Evolutionary conservation across 2,329 filamentous ascomycete species (phyloP), one percentile per base, ranked within the genome.

Genomic region (Scedosporium dehoogii): DNA sequence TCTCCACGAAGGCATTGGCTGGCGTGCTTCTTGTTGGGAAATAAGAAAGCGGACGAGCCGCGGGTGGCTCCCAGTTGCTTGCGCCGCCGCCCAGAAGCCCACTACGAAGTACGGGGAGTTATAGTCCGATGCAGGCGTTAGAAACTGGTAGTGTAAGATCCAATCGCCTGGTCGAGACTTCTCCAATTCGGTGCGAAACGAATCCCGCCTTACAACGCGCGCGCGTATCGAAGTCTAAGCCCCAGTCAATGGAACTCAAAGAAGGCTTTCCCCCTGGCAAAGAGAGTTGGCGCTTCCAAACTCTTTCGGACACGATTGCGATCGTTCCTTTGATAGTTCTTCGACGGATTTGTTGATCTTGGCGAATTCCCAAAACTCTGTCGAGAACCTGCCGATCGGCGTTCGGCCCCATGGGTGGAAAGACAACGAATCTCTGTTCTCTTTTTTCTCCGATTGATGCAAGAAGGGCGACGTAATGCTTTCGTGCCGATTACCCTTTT

Each of bases 401-500:
- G 33, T 38, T 38, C 33, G 33, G 33, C 33, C 33, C 33, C 33
- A 38, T 38, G 33, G 33, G 10, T 38, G 33, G 33, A 38, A 38
- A 38, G 33, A 51, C 46, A 51, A 23, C 23, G 46, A 23, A 51
- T 9, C 46, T 51, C n/a, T 18, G n/a, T n/a, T n/a, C n/a, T n/a
- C n/a, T n/a, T 51, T 12, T 21, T 10, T 12, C 46, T 51, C 33
- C 33, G 33, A 55, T 55, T 41, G 56, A 41, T 23, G 27, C 56
- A 41, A 60, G 42, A 25, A 60, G 38, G 44, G 42, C 59, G 16
- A 60, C 59, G 59, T 60, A 60, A 60, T 55, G 42, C n/a, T 33
- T 25, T 21, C 25, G 59, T 60, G 59, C 59, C 59, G 59, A 42
- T 60, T 60, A 53, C 23, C 59, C 59, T 23, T 51, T 38, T 29